Evolutionary conservation across 2,329 filamentous ascomycete genomes (phyloP), one percentile per base, ranked within the genome.

Genomic region (Sporothrix sp.): DNA sequence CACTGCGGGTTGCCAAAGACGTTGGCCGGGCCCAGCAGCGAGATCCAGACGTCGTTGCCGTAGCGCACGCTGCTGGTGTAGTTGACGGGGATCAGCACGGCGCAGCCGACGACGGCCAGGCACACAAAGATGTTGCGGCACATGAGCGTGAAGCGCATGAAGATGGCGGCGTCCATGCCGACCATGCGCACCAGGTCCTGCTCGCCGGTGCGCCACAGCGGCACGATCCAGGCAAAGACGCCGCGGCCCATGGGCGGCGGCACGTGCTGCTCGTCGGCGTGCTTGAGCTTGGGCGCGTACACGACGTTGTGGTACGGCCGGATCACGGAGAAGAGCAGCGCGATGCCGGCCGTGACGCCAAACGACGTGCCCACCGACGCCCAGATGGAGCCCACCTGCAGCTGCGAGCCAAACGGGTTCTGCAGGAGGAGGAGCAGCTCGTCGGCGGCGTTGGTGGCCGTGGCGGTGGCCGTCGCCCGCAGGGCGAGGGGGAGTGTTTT

Each of bases 221-320:
- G 90, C 18, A 73, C 72, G 28, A 95, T 66, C 93, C 93, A 98
- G 43, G 88, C 83, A 63, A 95, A 89, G 9, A 91, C 71, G n/a
- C 87, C 85, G 62, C 85, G 94, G 51, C 85, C 87, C 60, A 97
- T 76, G 1, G 85, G 81, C 11, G 93, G 93, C 16, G 91, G 93
- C 9, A 86, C 80, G 70, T 95, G 89, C 66, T 85, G 88, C 58
- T 88, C 82, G 65, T 97, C 91, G 63, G 88, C 85, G 72, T 96
- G 84, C 65, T 95, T 95, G 44, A 94, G 74, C 65, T 94, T 91
- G 36, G 93, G 93, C 3, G 93, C 90, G 68, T 98, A 98, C 43
- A 98, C 87, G 59, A 91, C 79, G 51, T 84, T 85, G 66, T 97
- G 91, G 67, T 90, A 89, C 5, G 93, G 93, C 54, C 93, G 86